Percentiles rank a stretch among this genome's conserved stretches.
phyloP scores from a whole-genome alignment of 2,329 filamentous ascomycete species.

The Rutstroemia sp. region DNA sequence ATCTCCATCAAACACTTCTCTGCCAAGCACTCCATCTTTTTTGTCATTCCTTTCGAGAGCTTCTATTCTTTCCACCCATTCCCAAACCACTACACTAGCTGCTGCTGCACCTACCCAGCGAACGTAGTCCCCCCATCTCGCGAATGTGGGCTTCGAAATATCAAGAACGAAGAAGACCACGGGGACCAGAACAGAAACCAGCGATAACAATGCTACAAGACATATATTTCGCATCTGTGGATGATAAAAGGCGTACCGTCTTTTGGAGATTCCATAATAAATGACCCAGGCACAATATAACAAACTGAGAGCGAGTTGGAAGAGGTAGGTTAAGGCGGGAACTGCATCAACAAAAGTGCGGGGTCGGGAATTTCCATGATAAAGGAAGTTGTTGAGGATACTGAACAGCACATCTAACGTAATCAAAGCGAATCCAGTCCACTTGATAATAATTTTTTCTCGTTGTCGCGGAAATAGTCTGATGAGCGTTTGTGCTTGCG shows the following conservation, averaged over 20 bases:
- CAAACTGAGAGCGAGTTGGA: conserved; percentile 61
- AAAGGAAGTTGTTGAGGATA: conserved; percentile 78
- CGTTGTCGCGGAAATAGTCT: conserved; percentile 92
- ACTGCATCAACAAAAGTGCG: conserved; percentile 81
- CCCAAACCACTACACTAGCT: conserved; percentile 73
- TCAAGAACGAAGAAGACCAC: conserved; percentile 71
- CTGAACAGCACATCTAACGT: conserved; percentile 85
- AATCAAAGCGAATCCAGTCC: conserved; percentile 93
- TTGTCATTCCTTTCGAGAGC: conserved; percentile 32
- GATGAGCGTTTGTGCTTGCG: conserved; percentile 93
- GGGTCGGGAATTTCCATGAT: conserved; percentile 52
- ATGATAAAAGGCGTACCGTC: conserved; percentile 65
- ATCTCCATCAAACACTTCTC: conserved; percentile 66
- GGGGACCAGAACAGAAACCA: conserved; percentile 59
- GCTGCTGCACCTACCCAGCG: conserved; percentile 69
- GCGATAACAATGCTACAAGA: conserved; percentile 57
- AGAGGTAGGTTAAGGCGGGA: conserved; percentile 69
- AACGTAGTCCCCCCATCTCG: conserved; percentile 70
- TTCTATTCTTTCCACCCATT: conserved; percentile 73
- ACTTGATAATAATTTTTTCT: conserved; percentile 98
- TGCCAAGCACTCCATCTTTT: conserved; percentile 50
- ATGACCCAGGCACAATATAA: conserved; percentile 69
- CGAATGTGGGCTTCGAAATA: conserved; percentile 61
- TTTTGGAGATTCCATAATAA: conserved; percentile 65
- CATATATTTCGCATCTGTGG: conserved; percentile 64